phyloP scores from a whole-genome alignment of 1,284 basidiomycete genomes.

The Rhodotorula sp. region DNA sequence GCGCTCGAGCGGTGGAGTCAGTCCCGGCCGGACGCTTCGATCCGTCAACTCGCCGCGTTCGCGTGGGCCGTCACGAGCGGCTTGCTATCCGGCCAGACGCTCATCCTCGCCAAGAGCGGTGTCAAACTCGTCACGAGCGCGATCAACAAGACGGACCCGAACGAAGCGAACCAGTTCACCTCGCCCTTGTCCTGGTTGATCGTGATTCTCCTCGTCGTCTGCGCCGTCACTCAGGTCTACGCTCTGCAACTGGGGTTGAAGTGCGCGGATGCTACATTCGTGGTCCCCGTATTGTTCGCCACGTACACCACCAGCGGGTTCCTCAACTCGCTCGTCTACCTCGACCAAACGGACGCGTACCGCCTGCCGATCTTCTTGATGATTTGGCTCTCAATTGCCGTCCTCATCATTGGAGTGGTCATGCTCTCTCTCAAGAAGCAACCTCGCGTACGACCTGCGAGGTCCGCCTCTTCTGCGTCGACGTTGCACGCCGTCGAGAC shows the following conservation, averaged over 20 bases:
- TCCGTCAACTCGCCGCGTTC: conserved; percentile 85
- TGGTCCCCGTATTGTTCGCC: conserved; percentile 54
- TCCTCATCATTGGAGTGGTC: conserved; percentile 83
- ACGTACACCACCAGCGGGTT: conserved; percentile 52
- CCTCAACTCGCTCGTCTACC: conserved; percentile 61
- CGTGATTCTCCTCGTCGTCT: conserved; percentile 70
- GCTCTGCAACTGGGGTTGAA: conserved; percentile 50
- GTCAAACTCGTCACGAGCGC: conserved; percentile 43
- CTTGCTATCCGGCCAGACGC: conserved; percentile 77
- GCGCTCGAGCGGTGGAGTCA: conserved; percentile 72
- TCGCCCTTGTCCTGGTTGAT: conserved; percentile 79
- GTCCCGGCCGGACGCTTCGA: conserved; percentile 72
- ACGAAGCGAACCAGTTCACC: conserved; percentile 57
- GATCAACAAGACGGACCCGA: conserved; percentile 32
- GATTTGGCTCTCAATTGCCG: conserved; percentile 76
- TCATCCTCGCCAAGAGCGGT: conserved; percentile 84
- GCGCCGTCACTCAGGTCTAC: conserved; percentile 87
- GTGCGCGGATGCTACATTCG: conserved; percentile 60
- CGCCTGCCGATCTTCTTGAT: conserved; percentile 62
- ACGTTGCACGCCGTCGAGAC: neutral
- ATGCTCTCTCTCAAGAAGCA: conserved; percentile 54
- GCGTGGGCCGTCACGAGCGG: conserved; percentile 90
- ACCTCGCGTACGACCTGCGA: neutral
- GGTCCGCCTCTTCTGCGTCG: conserved; percentile 14
- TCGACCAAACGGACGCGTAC: conserved; percentile 36